Evolutionary conservation across 2,329 filamentous ascomycete species (phyloP).

Genomic region (Aspergillus ustus): DNA sequence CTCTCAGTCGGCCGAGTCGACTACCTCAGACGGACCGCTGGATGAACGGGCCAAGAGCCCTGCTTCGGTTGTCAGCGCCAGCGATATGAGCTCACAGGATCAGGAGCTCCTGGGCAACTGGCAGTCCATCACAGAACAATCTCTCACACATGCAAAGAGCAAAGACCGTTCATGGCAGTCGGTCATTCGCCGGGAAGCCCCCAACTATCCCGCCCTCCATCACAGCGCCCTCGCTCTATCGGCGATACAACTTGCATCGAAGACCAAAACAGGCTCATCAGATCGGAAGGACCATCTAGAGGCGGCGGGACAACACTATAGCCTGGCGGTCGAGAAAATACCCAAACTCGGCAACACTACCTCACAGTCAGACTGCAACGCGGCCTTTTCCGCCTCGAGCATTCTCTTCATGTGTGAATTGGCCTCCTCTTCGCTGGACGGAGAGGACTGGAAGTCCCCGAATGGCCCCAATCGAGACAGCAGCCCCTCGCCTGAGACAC

Average conservation of each 20-base stretch:
- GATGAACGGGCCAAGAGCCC: not conserved
- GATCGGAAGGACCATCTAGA: not conserved
- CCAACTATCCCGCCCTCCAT: not conserved
- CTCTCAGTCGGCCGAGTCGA: not conserved
- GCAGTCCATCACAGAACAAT: constrained; percentile 1
- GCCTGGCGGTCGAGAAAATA: not conserved
- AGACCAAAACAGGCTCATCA: not conserved
- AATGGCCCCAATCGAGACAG: not conserved
- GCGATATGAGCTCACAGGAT: not conserved
- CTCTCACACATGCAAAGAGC: constrained; percentile 3
- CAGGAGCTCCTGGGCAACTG: constrained; percentile 1
- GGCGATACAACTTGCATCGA: not conserved
- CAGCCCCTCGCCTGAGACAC: not conserved
- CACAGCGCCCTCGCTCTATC: constrained; percentile 16
- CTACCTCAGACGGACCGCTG: not conserved
- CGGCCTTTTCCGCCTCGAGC: constrained; percentile 3
- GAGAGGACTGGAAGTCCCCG: not conserved
- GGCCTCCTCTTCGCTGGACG: constrained; percentile 9
- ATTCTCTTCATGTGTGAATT: constrained; percentile 8
- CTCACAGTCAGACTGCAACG: not conserved
- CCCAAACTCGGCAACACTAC: not conserved
- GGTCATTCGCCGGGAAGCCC: constrained; percentile 11
- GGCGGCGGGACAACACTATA: constrained; percentile 3
- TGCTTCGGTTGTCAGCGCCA: not conserved
- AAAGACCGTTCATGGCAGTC: constrained; percentile 15